phyloP scores from a whole-genome alignment of 108 stramenopile species.

The Fragilaria radians region DNA sequence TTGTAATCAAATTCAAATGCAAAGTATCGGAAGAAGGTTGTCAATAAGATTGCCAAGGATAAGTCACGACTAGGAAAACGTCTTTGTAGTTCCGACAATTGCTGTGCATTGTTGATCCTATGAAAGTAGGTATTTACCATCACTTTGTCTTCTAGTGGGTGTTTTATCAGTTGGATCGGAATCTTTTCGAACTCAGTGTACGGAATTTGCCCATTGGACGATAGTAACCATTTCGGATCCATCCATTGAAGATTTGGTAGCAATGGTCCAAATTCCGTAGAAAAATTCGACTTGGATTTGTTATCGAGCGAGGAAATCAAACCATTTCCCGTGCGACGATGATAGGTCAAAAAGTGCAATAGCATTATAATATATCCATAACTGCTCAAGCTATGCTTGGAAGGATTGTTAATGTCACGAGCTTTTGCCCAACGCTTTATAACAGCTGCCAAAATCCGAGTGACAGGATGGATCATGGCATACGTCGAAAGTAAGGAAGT shows the following conservation, averaged over 20 bases:
- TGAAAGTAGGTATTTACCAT: slow-evolving; percentile 80
- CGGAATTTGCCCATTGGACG: slow-evolving; percentile 23
- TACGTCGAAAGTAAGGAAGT: slow-evolving; percentile 87
- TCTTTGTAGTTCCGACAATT: slow-evolving; percentile 33
- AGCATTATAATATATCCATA: slow-evolving; percentile 97
- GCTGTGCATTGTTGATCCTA: slow-evolving; percentile 24
- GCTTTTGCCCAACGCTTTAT: slow-evolving; percentile 96
- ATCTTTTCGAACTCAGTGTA: slow-evolving; percentile 50
- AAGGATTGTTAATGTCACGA: slow-evolving; percentile 92
- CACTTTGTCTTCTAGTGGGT: slow-evolving; percentile 61
- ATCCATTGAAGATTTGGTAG: slow-evolving; percentile 95
- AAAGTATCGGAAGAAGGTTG: slow-evolving; percentile 89
- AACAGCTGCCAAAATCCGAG: slow-evolving; percentile 84
- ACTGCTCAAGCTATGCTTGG: slow-evolving; percentile 89
- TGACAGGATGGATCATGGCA: slow-evolving; percentile 63
- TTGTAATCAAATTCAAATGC: slow-evolving; percentile 91
- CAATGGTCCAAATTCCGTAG: slow-evolving; percentile 42
- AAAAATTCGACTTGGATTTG: slow-evolving; percentile 2
- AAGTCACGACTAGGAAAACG: slow-evolving; percentile 53
- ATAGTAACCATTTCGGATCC: slow-evolving; percentile 65
- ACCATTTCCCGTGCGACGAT: slow-evolving; percentile 50
- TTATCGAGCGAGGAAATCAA: slow-evolving; percentile 19
- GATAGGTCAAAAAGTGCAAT: slow-evolving; percentile 88
- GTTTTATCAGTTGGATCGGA: slow-evolving; percentile 45
- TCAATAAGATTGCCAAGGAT: slow-evolving; percentile 75